Evolutionary conservation across 2,329 filamentous ascomycete species (phyloP).

Genomic region (Leptographium radiaticola): DNA sequence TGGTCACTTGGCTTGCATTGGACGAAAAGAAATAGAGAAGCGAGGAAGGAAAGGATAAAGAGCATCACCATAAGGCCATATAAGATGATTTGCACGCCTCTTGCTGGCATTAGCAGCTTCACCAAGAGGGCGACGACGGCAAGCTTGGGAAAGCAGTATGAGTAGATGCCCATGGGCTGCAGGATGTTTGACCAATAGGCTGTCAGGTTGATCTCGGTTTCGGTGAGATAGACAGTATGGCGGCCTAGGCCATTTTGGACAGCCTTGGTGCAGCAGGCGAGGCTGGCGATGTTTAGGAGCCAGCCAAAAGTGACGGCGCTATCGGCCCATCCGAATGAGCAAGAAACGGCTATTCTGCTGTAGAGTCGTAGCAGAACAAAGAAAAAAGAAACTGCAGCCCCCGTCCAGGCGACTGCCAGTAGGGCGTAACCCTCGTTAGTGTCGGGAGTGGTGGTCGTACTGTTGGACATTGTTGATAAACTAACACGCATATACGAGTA

Average conservation of each 20-base stretch:
- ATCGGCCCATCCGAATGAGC: not conserved
- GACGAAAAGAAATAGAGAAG: not conserved
- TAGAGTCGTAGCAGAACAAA: not conserved
- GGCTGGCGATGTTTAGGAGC: not conserved
- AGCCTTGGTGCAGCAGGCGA: constrained; percentile 1
- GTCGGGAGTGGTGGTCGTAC: not conserved
- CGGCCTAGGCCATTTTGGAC: not conserved
- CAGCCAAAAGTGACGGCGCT: not conserved
- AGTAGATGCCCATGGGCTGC: not conserved
- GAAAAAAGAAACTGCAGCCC: not conserved
- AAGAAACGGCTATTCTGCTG: not conserved
- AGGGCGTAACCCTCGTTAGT: not conserved
- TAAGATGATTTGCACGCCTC: not conserved
- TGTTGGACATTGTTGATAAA: not conserved
- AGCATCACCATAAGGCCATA: not conserved
- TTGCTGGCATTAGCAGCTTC: not conserved
- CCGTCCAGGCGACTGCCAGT: not conserved
- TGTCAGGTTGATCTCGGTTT: not conserved
- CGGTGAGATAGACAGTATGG: not conserved
- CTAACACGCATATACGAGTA: too few species aligned
- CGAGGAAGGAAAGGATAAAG: not conserved
- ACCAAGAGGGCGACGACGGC: not conserved
- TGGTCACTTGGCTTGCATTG: not conserved
- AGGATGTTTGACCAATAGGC: not conserved
- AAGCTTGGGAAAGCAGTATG: constrained; percentile 1